phyloP scores from a whole-genome alignment of 495 filamentous ascomycete genomes.

The Penicillium bialowiezense region DNA sequence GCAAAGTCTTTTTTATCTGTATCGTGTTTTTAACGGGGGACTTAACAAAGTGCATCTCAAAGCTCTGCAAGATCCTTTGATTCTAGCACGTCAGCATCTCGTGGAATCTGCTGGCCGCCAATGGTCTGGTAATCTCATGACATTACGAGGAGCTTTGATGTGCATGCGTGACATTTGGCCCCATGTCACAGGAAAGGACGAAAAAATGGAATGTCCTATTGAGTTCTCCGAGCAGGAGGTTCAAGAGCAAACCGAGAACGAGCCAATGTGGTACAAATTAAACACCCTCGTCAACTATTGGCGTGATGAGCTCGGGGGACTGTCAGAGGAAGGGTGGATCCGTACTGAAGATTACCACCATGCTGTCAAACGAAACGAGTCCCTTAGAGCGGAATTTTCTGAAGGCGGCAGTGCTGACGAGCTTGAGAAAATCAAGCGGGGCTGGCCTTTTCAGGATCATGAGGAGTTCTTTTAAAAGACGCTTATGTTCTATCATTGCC shows the following conservation, averaged over 20 bases:
- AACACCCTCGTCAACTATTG: conserved; percentile 20
- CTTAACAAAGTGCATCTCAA: conserved; percentile 19
- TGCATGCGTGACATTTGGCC: conserved; percentile 15
- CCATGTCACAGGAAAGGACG: conserved; percentile 17
- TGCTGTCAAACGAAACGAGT: conserved; percentile 10
- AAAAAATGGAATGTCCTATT: conserved; percentile 15
- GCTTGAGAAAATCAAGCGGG: conserved; percentile 11
- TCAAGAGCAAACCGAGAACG: conserved; percentile 12
- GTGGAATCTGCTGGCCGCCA: conserved; percentile 25
- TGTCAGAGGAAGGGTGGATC: conserved; percentile 20
- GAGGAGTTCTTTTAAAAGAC: too few species aligned
- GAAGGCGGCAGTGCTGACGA: conserved; percentile 10
- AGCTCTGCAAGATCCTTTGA: conserved; percentile 16
- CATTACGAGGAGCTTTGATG: conserved; percentile 14
- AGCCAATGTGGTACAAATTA: conserved; percentile 20
- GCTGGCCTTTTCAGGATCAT: conserved; percentile 23
- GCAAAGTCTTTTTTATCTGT: conserved; percentile 19
- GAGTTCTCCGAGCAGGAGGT: conserved; percentile 15
- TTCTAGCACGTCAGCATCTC: conserved; percentile 20
- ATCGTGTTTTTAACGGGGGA: conserved; percentile 20
- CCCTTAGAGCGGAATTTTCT: conserved; percentile 8
- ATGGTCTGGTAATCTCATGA: conserved; percentile 25
- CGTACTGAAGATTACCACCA: conserved; percentile 9
- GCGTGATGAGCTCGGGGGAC: conserved; percentile 17
- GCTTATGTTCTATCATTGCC: too few species aligned